phyloP scores from a whole-genome alignment of 139 green algal species.

The Chlamydomonas sp. region DNA sequence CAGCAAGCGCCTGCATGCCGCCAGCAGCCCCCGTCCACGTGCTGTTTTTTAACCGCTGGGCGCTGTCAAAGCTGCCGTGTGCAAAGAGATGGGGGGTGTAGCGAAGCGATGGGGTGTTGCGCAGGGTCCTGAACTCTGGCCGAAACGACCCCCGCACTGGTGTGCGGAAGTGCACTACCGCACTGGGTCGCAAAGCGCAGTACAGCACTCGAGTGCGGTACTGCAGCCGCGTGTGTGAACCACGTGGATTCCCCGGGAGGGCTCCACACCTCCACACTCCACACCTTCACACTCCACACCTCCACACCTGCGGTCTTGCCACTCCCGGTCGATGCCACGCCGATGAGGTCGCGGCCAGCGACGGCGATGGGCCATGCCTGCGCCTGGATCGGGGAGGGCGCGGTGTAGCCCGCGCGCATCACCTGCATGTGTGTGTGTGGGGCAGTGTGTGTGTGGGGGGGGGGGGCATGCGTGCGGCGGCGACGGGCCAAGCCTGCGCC shows the following conservation, averaged over 20 bases:
- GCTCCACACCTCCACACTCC: not conserved
- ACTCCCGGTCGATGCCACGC: not conserved
- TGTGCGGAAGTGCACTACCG: not conserved
- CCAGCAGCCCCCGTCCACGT: too few species aligned
- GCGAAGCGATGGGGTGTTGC: too few species aligned
- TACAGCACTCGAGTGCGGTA: not conserved
- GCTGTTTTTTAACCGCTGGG: too few species aligned
- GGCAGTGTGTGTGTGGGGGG: too few species aligned
- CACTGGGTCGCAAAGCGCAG: not conserved
- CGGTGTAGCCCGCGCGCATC: conserved; percentile 45
- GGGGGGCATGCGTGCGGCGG: conserved; percentile 42
- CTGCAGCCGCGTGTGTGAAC: not conserved
- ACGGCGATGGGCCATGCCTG: conserved; percentile 72
- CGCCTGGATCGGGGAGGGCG: conserved; percentile 70
- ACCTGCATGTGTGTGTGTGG: too few species aligned
- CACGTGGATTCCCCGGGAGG: not conserved
- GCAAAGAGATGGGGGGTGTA: too few species aligned
- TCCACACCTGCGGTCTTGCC: not conserved
- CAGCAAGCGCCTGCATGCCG: too few species aligned
- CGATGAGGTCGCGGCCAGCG: conserved; percentile 26
- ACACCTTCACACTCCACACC: not conserved
- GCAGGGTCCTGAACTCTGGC: too few species aligned
- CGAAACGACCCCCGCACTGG: too few species aligned
- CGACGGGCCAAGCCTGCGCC: conserved; percentile 72
- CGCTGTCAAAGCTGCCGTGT: too few species aligned